Evolutionary conservation across 2,329 filamentous ascomycete genomes (phyloP), one percentile per base, ranked within the genome.

Genomic region (Thelonectria rubi): DNA sequence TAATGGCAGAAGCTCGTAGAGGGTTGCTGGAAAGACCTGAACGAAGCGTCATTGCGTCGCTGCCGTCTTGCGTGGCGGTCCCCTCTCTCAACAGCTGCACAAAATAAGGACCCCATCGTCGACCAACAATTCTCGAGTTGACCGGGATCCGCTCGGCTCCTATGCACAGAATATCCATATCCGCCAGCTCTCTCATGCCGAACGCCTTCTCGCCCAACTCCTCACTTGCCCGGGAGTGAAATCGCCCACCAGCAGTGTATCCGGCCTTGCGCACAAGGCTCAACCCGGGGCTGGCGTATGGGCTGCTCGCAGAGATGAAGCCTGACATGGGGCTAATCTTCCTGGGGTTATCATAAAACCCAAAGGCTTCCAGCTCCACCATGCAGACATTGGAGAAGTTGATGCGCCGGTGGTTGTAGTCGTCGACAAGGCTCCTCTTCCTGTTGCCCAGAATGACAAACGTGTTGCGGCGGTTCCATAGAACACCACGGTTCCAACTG

Each of bases 331-430:
- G 91, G 5, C 87, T 82, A 1, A 84, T 87, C 74, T 90, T 91
- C 65, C 94, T 88, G 11, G 95, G 94, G 75, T 98, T 99, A 74
- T 98, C 94, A 75, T 97, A 98, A 45, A 99, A 88, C 1, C 95
- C 95, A 80, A 98, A 99, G 0, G 95, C 94, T 75, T 99, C 95
- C 11, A 99, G 83, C 77, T 99, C 95, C 9, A 99, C 94, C 84
- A 98, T 91, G 76, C 95, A 98, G 26, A 98, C 88, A 73, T 99
- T 96, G 10, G 91, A 92, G 75, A 98, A 99, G 77, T 99, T 99
- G 78, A 99, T 96, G 24, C 95, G 90, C 11, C 95, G 91, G 73
- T 98, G 95, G 74, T 98, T 98, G 78, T 99, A 99, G 76, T 99
- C 95, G 69, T 99, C 94, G 1, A 98, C 94, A 32, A 99, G 83